phyloP scores from a whole-genome alignment of 164 flowering plant species.

The Houttuynia cordata region DNA sequence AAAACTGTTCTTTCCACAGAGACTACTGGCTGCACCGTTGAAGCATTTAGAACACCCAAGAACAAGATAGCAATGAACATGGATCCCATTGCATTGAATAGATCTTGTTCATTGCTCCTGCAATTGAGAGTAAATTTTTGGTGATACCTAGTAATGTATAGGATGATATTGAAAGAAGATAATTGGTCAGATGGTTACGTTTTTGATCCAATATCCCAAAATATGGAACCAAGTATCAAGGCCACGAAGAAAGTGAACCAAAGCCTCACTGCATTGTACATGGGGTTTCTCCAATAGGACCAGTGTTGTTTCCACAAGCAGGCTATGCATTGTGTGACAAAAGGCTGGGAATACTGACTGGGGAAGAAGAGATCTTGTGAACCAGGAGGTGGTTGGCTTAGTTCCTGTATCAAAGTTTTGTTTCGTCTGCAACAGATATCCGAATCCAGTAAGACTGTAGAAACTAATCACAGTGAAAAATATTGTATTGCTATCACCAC shows the following conservation, averaged over 20 bases:
- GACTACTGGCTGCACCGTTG: slow-evolving; percentile 4
- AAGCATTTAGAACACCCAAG: background rate
- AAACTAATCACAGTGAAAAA: background rate
- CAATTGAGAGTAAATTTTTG: background rate
- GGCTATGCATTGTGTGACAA: slow-evolving; percentile 25
- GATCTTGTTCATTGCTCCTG: slow-evolving; percentile 1
- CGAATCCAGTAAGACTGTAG: too few relatives aligned
- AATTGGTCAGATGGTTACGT: slow-evolving; percentile 10
- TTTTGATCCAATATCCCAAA: slow-evolving; percentile 37
- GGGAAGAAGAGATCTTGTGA: slow-evolving; percentile 27
- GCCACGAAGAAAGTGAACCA: slow-evolving; percentile 27
- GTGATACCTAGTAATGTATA: background rate
- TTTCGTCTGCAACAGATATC: slow-evolving; percentile 21
- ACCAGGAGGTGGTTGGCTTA: slow-evolving; percentile 24
- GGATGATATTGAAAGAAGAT: background rate
- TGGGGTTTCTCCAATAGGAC: slow-evolving; percentile 65
- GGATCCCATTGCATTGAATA: slow-evolving; percentile 1
- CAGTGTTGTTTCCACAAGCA: slow-evolving; percentile 57
- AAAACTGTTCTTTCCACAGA: slow-evolving; percentile 5
- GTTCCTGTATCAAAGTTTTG: slow-evolving; percentile 19
- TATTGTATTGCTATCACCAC: too few relatives aligned
- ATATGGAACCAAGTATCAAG: slow-evolving; percentile 36
- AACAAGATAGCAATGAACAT: background rate
- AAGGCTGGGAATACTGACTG: slow-evolving; percentile 33
- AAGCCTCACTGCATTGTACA: slow-evolving; percentile 36